Evolutionary conservation across 2,329 filamentous ascomycete genomes (phyloP), one percentile per base, ranked within the genome.

Genomic region (Samsoniella hepiali): DNA sequence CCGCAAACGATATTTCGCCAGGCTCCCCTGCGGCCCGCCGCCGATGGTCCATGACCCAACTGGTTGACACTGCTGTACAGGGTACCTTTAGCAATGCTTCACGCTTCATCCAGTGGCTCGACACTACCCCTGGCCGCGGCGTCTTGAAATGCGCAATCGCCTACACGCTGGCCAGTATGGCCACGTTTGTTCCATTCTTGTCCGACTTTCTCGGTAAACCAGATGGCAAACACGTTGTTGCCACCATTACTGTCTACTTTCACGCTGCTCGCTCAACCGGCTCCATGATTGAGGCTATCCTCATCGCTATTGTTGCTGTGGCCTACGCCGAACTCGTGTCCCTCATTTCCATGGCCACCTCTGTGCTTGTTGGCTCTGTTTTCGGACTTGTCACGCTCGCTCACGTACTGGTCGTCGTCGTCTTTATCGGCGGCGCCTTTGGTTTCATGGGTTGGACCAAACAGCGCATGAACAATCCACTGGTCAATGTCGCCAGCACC

Each of bases 241-340:
- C 91, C 44, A 96, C 92, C 3, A 88, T 96, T 62, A 93, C 91
- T 0, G 92, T 96, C 7, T 97, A 96, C 72, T 97, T 96, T 71
- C 91, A 96, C 73, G 91, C 93, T 2, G 90, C 91, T 1, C 83
- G 93, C 64, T 90, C 91, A 22, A 85, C 88, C 27, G 93, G 92
- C 1, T 93, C 90, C 69, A 96, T 96, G 91, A 84, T 90, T 64
- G 90, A 96, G 74, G 92, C 91, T 2, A 84, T 88, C 13, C 77
- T 92, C 45, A 85, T 93, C 59, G 90, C 91, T 5, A 77, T 89
- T 38, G 81, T 90, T 17, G 91, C 91, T 1, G 89, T 96, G 66
- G 76, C 86, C 42, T 97, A 96, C 60, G 73, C 73, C 45, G 71
- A 73, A 53, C 79, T 91, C 49, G 78, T 96, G 42, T 91, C 88